These are phyloP conservation scores for Pseudotsuga menziesii DNA, from an alignment of 75 land plant species.

Conservation along the genomic window DNA sequence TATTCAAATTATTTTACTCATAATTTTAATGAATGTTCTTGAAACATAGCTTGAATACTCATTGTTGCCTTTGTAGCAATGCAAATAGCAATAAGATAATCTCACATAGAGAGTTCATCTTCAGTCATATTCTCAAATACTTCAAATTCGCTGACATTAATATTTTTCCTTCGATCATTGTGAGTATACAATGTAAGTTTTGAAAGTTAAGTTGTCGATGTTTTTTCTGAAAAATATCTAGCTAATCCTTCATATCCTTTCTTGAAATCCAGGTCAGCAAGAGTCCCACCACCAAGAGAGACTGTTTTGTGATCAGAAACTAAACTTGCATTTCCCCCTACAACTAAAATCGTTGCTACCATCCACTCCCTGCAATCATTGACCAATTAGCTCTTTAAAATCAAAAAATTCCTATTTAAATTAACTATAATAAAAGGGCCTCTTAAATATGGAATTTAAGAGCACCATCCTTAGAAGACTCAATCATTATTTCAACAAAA, in stretches of 20 bases:
- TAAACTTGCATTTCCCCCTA: conserved; percentile 66
- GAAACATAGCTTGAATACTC: conserved; percentile 61
- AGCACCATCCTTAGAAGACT: too few species aligned
- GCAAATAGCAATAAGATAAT: conserved; percentile 58
- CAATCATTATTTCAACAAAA: too few species aligned
- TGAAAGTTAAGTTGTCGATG: conserved; percentile 45
- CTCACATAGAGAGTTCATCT: conserved; percentile 48
- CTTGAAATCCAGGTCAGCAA: conserved; percentile 57
- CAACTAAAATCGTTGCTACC: conserved; percentile 62
- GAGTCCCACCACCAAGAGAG: conserved; percentile 51
- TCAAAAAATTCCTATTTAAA: too few species aligned
- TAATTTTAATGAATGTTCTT: conserved; percentile 45
- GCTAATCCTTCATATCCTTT: conserved; percentile 67
- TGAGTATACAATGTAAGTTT: conserved; percentile 41
- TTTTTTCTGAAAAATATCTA: conserved; percentile 64
- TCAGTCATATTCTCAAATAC: conserved; percentile 26
- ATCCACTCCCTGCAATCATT: conserved; percentile 49
- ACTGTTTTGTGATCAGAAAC: conserved; percentile 69
- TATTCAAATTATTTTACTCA: conserved; percentile 20
- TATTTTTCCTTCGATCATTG: conserved; percentile 18
- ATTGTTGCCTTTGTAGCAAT: conserved; percentile 66
- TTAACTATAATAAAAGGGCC: too few species aligned
- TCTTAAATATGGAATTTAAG: too few species aligned
- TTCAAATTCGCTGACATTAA: conserved; percentile 8
- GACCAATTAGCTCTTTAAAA: too few species aligned